A percentile compares a stretch with the other conserved stretches of the same genome.
Conservation (phyloP, 345 rosid genomes). For the Noccaea caerulescens region DNA sequence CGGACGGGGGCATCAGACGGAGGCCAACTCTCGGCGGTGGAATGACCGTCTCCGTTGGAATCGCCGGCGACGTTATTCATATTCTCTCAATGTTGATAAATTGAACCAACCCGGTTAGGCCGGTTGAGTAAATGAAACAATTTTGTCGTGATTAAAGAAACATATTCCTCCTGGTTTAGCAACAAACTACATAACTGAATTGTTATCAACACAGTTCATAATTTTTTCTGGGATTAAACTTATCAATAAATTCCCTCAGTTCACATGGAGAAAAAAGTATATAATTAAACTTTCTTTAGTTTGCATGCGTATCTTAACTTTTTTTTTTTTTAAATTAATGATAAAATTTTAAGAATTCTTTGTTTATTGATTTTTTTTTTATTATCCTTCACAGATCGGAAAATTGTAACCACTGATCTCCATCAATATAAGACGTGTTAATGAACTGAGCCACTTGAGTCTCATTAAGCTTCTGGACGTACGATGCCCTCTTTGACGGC, state of each 20-base stretch:
- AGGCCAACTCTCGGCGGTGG: background rate
- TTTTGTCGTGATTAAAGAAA: too few relatives aligned
- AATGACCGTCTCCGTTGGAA: background rate
- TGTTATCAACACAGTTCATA: too few relatives aligned
- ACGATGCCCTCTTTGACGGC: conserved; percentile 57
- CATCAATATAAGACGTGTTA: conserved; percentile 62
- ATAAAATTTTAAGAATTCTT: background rate
- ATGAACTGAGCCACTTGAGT: conserved; percentile 64
- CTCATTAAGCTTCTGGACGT: conserved; percentile 67
- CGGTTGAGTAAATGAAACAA: background rate
- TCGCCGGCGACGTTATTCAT: conserved; percentile 18
- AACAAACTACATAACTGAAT: background rate
- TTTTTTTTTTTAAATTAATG: too few relatives aligned
- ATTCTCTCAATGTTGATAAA: background rate
- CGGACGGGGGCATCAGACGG: conserved; percentile 46
- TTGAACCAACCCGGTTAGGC: conserved; percentile 10
- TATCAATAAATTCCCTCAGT: too few relatives aligned
- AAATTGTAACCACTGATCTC: conserved; percentile 72
- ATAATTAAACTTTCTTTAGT: too few relatives aligned
- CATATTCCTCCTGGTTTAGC: conserved; percentile 5
- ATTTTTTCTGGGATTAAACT: too few relatives aligned
- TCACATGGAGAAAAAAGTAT: too few relatives aligned
- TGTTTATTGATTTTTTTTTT: background rate
- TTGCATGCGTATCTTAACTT: too few relatives aligned
- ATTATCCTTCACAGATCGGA: conserved; percentile 31